phyloP scores from a whole-genome alignment of 192 early-diverging fungal genomes.

The Coemansia erecta region DNA sequence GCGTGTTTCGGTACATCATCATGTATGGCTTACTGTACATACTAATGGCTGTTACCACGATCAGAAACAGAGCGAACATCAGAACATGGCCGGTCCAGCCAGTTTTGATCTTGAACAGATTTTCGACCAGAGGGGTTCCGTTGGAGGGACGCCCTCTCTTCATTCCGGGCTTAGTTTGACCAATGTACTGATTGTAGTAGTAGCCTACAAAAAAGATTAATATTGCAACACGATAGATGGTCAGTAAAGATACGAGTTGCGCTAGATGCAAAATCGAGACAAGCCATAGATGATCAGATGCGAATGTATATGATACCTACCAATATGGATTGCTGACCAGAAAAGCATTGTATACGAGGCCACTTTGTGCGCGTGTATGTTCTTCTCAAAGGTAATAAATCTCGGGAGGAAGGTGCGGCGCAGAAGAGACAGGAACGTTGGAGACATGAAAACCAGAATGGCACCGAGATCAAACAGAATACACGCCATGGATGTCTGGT shows the following conservation, averaged over 20 bases:
- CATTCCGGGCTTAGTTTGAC: constrained; percentile 13
- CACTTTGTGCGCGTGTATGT: constrained; percentile 74
- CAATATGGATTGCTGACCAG: constrained; percentile 62
- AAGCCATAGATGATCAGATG: not conserved
- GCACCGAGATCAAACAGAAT: constrained; percentile 60
- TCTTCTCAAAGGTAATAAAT: constrained; percentile 68
- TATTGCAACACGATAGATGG: no score
- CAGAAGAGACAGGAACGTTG: constrained; percentile 61
- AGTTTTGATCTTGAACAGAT: constrained; percentile 22
- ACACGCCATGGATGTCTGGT: constrained; percentile 23
- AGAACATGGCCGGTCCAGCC: constrained; percentile 73
- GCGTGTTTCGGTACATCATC: no score
- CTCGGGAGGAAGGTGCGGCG: constrained; percentile 59
- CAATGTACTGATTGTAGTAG: constrained; percentile 29
- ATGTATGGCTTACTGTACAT: constrained; percentile 9
- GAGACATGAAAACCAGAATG: constrained; percentile 81
- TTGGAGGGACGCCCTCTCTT: constrained; percentile 12
- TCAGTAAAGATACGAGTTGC: no score
- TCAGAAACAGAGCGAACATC: constrained; percentile 59
- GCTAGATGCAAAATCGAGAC: no score
- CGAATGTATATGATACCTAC: constrained; percentile 5
- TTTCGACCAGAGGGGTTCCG: constrained; percentile 19
- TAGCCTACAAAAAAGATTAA: constrained; percentile 15
- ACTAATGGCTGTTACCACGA: constrained; percentile 57
- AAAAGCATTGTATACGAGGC: constrained; percentile 67